Evolutionary conservation across 2,329 filamentous ascomycete genomes (phyloP), one percentile per base, ranked within the genome.

Genomic region (Xenoacremonium recifei): DNA sequence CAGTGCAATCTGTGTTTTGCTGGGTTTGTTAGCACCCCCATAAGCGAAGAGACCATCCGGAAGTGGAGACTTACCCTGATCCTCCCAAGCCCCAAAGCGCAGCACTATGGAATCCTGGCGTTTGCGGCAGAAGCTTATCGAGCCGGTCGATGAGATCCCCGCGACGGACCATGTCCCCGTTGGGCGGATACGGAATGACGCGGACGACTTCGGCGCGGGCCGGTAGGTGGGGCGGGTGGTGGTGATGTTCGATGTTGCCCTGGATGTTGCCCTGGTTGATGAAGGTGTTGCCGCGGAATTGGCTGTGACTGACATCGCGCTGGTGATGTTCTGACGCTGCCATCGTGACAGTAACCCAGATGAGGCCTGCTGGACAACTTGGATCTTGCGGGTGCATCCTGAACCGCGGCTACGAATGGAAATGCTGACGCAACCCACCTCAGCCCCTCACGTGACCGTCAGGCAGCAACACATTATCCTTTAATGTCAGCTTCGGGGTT

Each of bases 51-150:
- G 13, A 13, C 23, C n/a, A n/a, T n/a, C n/a, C n/a, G n/a, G n/a
- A 10, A 29, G 46, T 39, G 40, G 47, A 3, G 4, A 15, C 31
- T 12, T 43, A 52, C 47, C 49, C 47, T 23, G 49, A 49, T 3
- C 51, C 50, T 9, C 42, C 49, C 0, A 51, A 43, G 1, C 49
- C 51, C 35, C 40, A 54, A 1, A 54, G 45, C 1, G 51, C 51
- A 0, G 49, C 47, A 9, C 47, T 42, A 10, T 35, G 15, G n/a
- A 34, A 46, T 2, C 40, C 33, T 0, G 31, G 23, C 12, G 13
- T 17, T 3, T 4, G n/a, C 0, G 47, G 49, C 9, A 53, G 13
- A 10, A 50, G 30, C 1, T 29, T 18, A 0, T 47, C 38, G 3
- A 55, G 44, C 15, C 35, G 35, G 3, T 40, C 37, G 5, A 35